Evolutionary conservation across 2,329 filamentous ascomycete genomes (phyloP), one percentile per base, ranked within the genome.

Genomic region (Mycosphaerella sp.): DNA sequence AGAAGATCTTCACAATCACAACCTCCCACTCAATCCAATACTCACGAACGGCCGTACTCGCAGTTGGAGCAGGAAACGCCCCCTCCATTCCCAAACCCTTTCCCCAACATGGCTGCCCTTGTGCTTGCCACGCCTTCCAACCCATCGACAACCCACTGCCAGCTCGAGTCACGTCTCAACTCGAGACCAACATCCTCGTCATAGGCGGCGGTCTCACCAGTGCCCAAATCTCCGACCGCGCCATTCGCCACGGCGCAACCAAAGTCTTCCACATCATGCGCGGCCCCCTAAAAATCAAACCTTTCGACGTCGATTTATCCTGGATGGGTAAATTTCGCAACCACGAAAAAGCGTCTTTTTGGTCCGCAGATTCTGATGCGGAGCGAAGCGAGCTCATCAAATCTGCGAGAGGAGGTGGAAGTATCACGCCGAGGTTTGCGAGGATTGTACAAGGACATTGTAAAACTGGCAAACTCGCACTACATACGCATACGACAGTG

Each of bases 261-360:
- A 85, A 82, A 58, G 83, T 91, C 0, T 87, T 79, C 75, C 80
- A 87, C 48, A 65, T 92, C 26, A 83, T 90, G 79, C 78, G 88
- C 32, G 75, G 78, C 48, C 73, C 60, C 66, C 72, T 73, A 59
- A 79, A 79, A 61, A 57, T 68, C 62, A 92, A 92, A 69, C 83
- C 85, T 55, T 92, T 92, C 60, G 88, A 92, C 62, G 78, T 92
- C 23, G 81, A 84, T 53, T 76, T 92, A 1, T 78, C 80, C 45
- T 93, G 88, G 88, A 86, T 92, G 69, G 86, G 85, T 8, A 92
- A 92, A 67, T 92, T 87, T 69, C 83, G 84, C 53, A 92, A 92
- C 66, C 80, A 82, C 51, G 82, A 87, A 61, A 86, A 91, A 66
- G 84, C 87, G 0, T 78, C 78, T 0, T 93, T 91, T 69, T 91